phyloP scores from a whole-genome alignment of 306 rosid genomes.

The Vicia sativa region DNA sequence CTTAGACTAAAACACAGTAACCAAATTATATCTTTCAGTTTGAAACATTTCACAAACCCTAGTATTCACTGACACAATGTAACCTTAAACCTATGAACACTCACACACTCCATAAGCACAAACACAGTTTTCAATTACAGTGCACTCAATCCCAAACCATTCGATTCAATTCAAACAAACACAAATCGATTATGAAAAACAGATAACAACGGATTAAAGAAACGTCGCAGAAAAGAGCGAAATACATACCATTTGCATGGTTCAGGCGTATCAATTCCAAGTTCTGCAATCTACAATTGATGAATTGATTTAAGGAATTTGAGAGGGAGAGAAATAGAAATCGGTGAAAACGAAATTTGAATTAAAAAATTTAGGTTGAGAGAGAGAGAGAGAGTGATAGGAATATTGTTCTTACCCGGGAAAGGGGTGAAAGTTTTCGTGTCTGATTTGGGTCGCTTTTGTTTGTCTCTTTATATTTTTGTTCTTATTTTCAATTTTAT shows the following conservation, averaged over 20 bases:
- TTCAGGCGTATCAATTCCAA: background rate
- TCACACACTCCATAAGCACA: background rate
- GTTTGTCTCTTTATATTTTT: too few relatives aligned
- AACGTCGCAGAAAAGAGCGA: background rate
- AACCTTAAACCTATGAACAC: too few relatives aligned
- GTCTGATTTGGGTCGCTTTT: too few relatives aligned
- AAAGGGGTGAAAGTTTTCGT: too few relatives aligned
- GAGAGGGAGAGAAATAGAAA: background rate
- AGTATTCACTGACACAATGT: background rate
- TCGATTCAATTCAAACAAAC: background rate
- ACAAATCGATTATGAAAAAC: background rate
- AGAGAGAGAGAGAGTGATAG: too few relatives aligned
- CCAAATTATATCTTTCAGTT: background rate
- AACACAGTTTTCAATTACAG: background rate
- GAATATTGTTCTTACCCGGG: too few relatives aligned
- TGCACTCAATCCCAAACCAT: background rate
- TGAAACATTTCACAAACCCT: background rate
- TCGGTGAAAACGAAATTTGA: background rate
- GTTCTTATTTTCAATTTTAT: too few relatives aligned
- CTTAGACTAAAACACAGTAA: background rate
- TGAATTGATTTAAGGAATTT: background rate
- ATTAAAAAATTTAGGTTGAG: too few relatives aligned
- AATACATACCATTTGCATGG: background rate
- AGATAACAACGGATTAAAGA: background rate
- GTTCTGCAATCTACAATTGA: background rate